Evolutionary conservation across 1,284 basidiomycete species (phyloP), one percentile per base, ranked within the genome.

Genomic region (Blastosporella zonata): DNA sequence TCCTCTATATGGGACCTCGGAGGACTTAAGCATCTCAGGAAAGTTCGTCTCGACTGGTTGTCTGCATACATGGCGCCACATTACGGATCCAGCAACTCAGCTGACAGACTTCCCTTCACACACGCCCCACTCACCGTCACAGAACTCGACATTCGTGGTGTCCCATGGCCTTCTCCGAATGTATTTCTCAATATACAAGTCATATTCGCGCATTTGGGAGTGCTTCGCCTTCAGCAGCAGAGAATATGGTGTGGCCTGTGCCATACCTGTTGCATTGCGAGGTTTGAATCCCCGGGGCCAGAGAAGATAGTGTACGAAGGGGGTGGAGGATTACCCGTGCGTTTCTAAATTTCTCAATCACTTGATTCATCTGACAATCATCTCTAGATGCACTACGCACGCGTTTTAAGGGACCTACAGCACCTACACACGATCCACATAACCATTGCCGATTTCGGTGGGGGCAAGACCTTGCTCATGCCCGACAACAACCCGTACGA

Each of bases 201-300:
- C 10, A 58, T 54, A 47, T 59, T 63, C 8, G 55, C 56, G 3
- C 45, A 59, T 35, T 53, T 69, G 13, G 55, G 49, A 8, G 53
- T 56, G 2, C 58, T 71, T 20, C 58, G 55, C 8, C 47, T 70
- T 6, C 55, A 59, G 23, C 63, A 66, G 40, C 37, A 53, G 15
- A 57, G 54, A 22, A 62, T 64, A 20, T 70, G 67, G 67, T 71
- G 68, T 53, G 60, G 62, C 8, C 56, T 71, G 2, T 71, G 69
- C 43, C 56, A 67, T 50, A 64, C 62, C 5, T 64, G 61, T 43
- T 60, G 49, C 10, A 35, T 61, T 7, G 57, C 62, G 3, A 58
- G 57, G 23, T 66, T 70, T 35, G 50, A 54, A 23, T 44, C 52
- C 2, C 62, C 66, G 3, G 47, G 58, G 1, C 63, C 64, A 5